Evolutionary conservation across 176 grass and related monocot genomes (phyloP).

Genomic region (Carex myosuroides): DNA sequence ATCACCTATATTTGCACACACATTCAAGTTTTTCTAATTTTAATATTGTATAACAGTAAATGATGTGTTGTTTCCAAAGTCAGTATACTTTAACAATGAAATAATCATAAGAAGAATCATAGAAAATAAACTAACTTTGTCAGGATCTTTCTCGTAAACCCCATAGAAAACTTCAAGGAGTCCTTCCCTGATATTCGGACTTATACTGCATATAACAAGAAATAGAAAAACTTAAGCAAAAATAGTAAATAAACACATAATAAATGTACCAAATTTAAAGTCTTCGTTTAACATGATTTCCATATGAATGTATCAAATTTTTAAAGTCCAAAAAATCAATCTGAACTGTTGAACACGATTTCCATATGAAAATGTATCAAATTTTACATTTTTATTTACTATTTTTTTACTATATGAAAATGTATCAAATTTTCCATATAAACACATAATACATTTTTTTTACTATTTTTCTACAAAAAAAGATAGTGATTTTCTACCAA

Average conservation of each 20-base stretch:
- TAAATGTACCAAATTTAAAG: too few species aligned
- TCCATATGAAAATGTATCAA: too few species aligned
- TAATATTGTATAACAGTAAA: background rate
- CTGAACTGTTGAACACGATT: too few species aligned
- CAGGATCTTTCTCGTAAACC: slow-evolving; percentile 93
- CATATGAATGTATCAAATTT: too few species aligned
- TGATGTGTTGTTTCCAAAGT: background rate
- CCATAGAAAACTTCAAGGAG: slow-evolving; percentile 96
- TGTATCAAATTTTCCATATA: too few species aligned
- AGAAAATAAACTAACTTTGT: slow-evolving; percentile 51
- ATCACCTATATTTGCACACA: slow-evolving; percentile 51
- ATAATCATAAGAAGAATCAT: slow-evolving; percentile 12
- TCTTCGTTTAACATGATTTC: too few species aligned
- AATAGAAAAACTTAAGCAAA: background rate
- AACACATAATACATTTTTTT: too few species aligned
- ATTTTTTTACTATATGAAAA: too few species aligned
- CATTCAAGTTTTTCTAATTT: slow-evolving; percentile 5
- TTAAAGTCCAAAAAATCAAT: too few species aligned
- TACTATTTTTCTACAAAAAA: too few species aligned
- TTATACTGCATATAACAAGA: slow-evolving; percentile 58
- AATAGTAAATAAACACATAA: slow-evolving; percentile 9
- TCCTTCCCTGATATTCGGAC: slow-evolving; percentile 86
- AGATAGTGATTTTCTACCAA: too few species aligned
- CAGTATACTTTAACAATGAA: background rate
- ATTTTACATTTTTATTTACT: too few species aligned